Conservation (phyloP, 2,329 filamentous ascomycete species). For the Lecanicillium sp. region DNA sequence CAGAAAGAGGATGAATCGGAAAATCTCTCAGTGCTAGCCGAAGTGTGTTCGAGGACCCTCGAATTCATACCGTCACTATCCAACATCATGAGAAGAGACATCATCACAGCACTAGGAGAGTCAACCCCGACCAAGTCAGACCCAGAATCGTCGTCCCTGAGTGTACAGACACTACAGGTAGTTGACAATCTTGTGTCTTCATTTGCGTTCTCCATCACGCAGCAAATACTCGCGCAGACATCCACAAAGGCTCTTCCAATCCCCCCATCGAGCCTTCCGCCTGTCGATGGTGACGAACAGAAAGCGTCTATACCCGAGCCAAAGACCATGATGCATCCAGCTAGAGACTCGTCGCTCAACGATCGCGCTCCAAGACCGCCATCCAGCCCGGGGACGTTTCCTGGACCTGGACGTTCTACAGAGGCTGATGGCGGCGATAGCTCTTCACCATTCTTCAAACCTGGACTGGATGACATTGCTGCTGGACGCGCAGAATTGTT, state of each 20-base stretch:
- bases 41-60: slow-evolving; percentile 74
- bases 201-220: slow-evolving; percentile 68
- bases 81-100: slow-evolving; percentile 69
- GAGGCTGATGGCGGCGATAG: slow-evolving; percentile 30
- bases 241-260: slow-evolving; percentile 60
- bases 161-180: slow-evolving; percentile 38
- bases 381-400: slow-evolving; percentile 45
- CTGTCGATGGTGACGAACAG: slow-evolving; percentile 42
- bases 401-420: slow-evolving; percentile 33
- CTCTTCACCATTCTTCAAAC: slow-evolving; percentile 44
- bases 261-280: slow-evolving; percentile 46
- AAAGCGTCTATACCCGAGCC: slow-evolving; percentile 57
- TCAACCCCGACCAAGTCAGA: slow-evolving; percentile 29
- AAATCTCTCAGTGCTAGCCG: slow-evolving; percentile 71
- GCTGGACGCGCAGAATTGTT: slow-evolving; percentile 77
- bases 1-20: slow-evolving; percentile 55
- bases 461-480: slow-evolving; percentile 72
- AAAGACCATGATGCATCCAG: slow-evolving; percentile 63
- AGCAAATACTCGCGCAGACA: slow-evolving; percentile 70
- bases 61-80: slow-evolving; percentile 78
- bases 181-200: slow-evolving; percentile 70
- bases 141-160: slow-evolving; percentile 13
- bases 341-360: slow-evolving; percentile 53
- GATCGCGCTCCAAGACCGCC: slow-evolving; percentile 31
- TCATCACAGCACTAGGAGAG: slow-evolving; percentile 52